Conservation (phyloP, 2,329 filamentous ascomycete genomes). For the Phoma sp. region DNA sequence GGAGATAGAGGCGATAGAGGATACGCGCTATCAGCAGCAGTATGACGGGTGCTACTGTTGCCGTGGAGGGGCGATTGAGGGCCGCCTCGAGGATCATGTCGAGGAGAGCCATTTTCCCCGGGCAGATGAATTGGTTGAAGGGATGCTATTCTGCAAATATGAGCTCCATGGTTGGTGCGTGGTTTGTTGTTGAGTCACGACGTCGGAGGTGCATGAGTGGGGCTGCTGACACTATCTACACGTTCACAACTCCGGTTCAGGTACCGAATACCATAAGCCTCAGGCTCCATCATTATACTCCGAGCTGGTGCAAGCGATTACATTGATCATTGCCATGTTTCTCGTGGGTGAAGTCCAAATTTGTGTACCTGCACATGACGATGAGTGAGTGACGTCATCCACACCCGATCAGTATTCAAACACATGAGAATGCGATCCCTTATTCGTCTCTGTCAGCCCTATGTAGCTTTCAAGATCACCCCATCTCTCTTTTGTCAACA, state of each 20-base stretch:
- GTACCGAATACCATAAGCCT: neutral
- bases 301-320: too few relatives aligned
- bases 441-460: too few relatives aligned
- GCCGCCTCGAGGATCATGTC: neutral
- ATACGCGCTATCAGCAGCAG: slow-evolving; percentile 19
- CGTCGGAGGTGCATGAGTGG: neutral
- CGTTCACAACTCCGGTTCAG: neutral
- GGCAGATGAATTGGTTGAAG: neutral
- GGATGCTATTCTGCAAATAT: neutral
- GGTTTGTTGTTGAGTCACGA: neutral
- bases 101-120: neutral
- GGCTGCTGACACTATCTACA: neutral
- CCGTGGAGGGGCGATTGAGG: neutral
- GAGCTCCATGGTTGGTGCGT: neutral
- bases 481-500: too few relatives aligned
- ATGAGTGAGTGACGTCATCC: too few relatives aligned
- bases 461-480: too few relatives aligned
- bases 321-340: too few relatives aligned
- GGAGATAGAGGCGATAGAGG: slow-evolving; percentile 31
- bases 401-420: too few relatives aligned
- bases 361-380: too few relatives aligned
- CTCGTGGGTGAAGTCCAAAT: too few relatives aligned
- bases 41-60: neutral
- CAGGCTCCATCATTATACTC: neutral
- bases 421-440: too few relatives aligned